Percentiles rank a stretch among this genome's conserved stretches.
Evolutionary conservation across 495 filamentous ascomycete species (phyloP).

Genomic region (Hyphodiscus hymeniophilus): DNA sequence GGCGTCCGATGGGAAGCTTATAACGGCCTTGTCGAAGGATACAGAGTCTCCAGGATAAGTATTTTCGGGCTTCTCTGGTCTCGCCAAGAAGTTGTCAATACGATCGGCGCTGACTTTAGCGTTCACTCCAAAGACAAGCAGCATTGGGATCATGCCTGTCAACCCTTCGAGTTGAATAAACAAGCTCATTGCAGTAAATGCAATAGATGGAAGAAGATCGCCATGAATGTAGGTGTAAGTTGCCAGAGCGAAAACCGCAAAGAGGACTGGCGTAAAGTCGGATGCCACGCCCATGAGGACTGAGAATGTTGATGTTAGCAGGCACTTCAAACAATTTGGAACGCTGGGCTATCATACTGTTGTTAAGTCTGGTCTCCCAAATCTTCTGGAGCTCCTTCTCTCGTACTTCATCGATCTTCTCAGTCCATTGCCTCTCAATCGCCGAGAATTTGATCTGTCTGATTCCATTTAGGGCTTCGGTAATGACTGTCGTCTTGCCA

Average conservation of each 20-base stretch:
- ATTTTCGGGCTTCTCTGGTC: slow-evolving; percentile 10
- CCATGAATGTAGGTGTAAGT: slow-evolving; percentile 19
- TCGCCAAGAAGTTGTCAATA: slow-evolving; percentile 13
- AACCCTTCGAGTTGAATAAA: slow-evolving; percentile 19
- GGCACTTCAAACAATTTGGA: too few relatives aligned
- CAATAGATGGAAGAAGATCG: slow-evolving; percentile 21
- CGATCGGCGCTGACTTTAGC: slow-evolving; percentile 14
- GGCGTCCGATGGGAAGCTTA: slow-evolving; percentile 13
- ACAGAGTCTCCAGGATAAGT: slow-evolving; percentile 12
- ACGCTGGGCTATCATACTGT: background rate
- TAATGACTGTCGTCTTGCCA: slow-evolving; percentile 17
- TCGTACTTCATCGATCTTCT: slow-evolving; percentile 17
- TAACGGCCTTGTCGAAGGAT: slow-evolving; percentile 14
- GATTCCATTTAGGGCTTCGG: slow-evolving; percentile 26
- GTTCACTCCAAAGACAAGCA: slow-evolving; percentile 14
- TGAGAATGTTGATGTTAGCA: too few relatives aligned
- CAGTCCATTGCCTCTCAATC: slow-evolving; percentile 23
- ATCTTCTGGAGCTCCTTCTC: slow-evolving; percentile 17
- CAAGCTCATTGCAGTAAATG: slow-evolving; percentile 26
- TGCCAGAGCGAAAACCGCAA: slow-evolving; percentile 15
- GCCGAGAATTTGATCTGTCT: slow-evolving; percentile 31
- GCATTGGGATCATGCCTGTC: slow-evolving; percentile 18
- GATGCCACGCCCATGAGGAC: slow-evolving; percentile 11
- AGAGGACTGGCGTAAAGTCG: slow-evolving; percentile 15
- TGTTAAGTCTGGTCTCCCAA: slow-evolving; percentile 15